Percentiles rank a stretch among this genome's conserved stretches.
phyloP scores from a whole-genome alignment of 495 filamentous ascomycete genomes.

The Chaetomium tenue region DNA sequence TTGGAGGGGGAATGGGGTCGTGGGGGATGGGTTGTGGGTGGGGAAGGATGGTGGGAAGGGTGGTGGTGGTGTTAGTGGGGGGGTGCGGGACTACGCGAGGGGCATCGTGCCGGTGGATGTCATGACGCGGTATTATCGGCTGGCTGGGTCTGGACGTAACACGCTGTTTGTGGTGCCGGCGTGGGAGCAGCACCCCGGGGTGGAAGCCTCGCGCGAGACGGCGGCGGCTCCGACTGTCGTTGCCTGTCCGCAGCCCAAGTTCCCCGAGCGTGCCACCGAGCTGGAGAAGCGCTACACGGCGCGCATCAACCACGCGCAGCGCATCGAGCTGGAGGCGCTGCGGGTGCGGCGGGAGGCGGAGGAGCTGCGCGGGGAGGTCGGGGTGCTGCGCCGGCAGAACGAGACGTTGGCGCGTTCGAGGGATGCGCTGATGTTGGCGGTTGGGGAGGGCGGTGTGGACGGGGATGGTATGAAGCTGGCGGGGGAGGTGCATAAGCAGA shows the following conservation, averaged over 20 bases:
- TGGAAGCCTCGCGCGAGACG: slow-evolving; percentile 40
- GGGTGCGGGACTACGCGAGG: slow-evolving; percentile 28
- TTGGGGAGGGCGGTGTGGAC: slow-evolving; percentile 12
- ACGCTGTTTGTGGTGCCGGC: slow-evolving; percentile 54
- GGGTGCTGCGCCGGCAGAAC: slow-evolving; percentile 27
- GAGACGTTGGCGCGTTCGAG: slow-evolving; percentile 19
- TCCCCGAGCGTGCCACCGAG: slow-evolving; percentile 36
- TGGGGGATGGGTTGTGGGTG: slow-evolving; percentile 36
- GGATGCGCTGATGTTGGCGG: slow-evolving; percentile 26
- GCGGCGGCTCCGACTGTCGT: slow-evolving; percentile 50
- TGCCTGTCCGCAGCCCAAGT: slow-evolving; percentile 37
- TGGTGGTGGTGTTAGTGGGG: slow-evolving; percentile 9
- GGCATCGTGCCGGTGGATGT: slow-evolving; percentile 48
- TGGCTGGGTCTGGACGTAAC: slow-evolving; percentile 39
- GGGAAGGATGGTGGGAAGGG: too few relatives aligned
- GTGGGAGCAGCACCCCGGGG: slow-evolving; percentile 44
- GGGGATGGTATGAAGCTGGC: slow-evolving; percentile 4
- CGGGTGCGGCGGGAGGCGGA: slow-evolving; percentile 13
- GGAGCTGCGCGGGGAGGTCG: slow-evolving; percentile 12
- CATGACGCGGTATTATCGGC: slow-evolving; percentile 47
- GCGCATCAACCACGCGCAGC: slow-evolving; percentile 11
- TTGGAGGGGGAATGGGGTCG: slow-evolving; percentile 30
- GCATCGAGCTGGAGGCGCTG: slow-evolving; percentile 19
- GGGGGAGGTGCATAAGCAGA: slow-evolving; percentile 8
- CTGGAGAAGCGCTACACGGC: slow-evolving; percentile 37